These are phyloP conservation scores for Solanum infundibuliforme DNA, from an alignment of 257 asterid species.

Conservation along the genomic window DNA sequence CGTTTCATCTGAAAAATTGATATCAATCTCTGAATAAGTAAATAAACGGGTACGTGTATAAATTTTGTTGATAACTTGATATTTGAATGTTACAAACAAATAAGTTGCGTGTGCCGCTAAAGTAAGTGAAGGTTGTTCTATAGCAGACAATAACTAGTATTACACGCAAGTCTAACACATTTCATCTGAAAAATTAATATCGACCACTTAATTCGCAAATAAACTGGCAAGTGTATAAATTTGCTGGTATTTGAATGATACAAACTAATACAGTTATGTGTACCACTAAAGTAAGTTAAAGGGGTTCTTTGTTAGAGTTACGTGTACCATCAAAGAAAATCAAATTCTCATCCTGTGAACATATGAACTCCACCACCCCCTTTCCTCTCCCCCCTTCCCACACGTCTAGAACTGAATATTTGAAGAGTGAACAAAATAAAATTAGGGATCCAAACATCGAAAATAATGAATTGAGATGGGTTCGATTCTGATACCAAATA, in stretches of 20 bases:
- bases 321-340: too few species aligned
- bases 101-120: neutral
- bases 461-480: neutral
- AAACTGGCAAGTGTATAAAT: neutral
- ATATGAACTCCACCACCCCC: neutral
- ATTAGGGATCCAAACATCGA: rapidly evolving
- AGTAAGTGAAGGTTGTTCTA: neutral
- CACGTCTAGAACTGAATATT: neutral
- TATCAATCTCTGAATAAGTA: neutral
- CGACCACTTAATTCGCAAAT: neutral
- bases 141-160: neutral
- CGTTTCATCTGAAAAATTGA: neutral
- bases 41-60: neutral
- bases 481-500: too few species aligned
- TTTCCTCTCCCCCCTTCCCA: too few species aligned
- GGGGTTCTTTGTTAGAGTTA: neutral
- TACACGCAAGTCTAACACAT: neutral
- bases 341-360: neutral
- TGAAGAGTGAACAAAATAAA: neutral
- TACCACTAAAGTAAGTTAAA: neutral
- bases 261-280: neutral
- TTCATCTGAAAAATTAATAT: neutral
- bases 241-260: neutral
- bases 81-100: neutral
- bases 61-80: neutral